Conservation (phyloP, 441 rosid species). For the Biscutella laevigata region DNA sequence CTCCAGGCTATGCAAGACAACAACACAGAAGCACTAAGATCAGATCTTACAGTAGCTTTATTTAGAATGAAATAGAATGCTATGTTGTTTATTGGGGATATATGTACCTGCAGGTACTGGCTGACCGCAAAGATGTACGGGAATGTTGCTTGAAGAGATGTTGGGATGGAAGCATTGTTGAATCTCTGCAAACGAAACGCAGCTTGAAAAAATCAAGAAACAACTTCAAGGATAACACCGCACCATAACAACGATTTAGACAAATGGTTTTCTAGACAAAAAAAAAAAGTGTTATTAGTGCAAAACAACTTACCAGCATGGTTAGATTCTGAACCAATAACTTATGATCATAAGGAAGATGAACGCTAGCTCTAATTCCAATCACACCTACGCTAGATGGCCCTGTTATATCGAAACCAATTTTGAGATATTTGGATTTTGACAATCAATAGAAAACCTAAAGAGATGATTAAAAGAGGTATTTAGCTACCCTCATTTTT, state of each 20-base stretch:
- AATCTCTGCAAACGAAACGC: constrained; percentile 46
- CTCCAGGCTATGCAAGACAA: constrained; percentile 61
- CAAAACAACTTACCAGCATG: constrained; percentile 43
- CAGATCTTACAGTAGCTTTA: not conserved
- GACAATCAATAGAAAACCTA: not conserved
- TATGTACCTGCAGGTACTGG: constrained; percentile 79
- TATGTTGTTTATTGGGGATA: not conserved
- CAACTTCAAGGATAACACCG: not conserved
- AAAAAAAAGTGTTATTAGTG: not conserved
- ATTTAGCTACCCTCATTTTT: constrained; percentile 69
- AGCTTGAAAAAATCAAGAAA: not conserved
- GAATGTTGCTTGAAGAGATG: constrained; percentile 79
- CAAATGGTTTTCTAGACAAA: not conserved
- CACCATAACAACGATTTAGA: not conserved
- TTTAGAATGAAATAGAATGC: not conserved
- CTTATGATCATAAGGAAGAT: constrained; percentile 75
- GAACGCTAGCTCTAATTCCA: constrained; percentile 83
- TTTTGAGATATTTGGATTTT: constrained; percentile 2
- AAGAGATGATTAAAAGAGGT: constrained; percentile 1
- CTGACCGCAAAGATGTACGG: constrained; percentile 80
- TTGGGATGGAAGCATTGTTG: constrained; percentile 78
- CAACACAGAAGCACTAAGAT: no score
- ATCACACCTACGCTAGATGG: constrained; percentile 51
- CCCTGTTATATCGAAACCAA: constrained; percentile 35
- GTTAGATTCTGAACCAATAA: constrained; percentile 87